Base-by-base conservation (phyloP, 129 eudicot genomes). In the Heracleum sosnowskyi region DNA sequence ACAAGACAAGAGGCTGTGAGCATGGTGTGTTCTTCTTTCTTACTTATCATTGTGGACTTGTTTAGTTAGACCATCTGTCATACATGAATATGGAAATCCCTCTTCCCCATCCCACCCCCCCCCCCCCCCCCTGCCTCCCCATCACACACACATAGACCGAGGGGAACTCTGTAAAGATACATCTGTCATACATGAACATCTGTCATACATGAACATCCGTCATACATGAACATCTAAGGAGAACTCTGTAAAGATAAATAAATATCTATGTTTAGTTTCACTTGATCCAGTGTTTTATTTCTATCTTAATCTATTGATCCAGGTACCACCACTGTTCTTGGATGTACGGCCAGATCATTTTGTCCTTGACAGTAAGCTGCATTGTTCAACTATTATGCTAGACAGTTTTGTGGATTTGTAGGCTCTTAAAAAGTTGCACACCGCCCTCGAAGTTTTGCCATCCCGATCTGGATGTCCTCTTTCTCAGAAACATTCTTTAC, bases 1-100 rank as follows among this genome's bases (percentile, higher is more conserved):
- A 95, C 99, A 4, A 90, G 99, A 63, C 99, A 95, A 84, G 99
- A 95, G 88, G 96, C 99, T 87, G 99, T 95, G 77, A 95, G 99
- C 92, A 95, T 95, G 99, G 99, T 95, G 77, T 40, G 91, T 28
- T 35, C 72, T 73, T 73, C 72, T 79, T 81, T 60, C 34, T 42
- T 51, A 24, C 77, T 63, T 24, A 33, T 55, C 79, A 53, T 29
- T 33, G 74, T 34, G 33, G 63, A 24, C 63, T 7, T 24, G 35
- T 29, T 39, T 68, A 68, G 7, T 68, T 63, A 16, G 36, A 49
- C 70, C 55, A n/a, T 81, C 24, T 36, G 74, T 3, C 40, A 37
- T 45, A 45, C 49, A 45, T 45, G 49, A 8, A 41, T 41, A 41
- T 41, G 45, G 45, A 41, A 41, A 41, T 41, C 1, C 12, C 18